A percentile compares a stretch with the other conserved stretches of the same genome.
These are phyloP conservation scores for Chionographis japonica DNA, from an alignment of 106 monocot species.

Conservation along the genomic window DNA sequence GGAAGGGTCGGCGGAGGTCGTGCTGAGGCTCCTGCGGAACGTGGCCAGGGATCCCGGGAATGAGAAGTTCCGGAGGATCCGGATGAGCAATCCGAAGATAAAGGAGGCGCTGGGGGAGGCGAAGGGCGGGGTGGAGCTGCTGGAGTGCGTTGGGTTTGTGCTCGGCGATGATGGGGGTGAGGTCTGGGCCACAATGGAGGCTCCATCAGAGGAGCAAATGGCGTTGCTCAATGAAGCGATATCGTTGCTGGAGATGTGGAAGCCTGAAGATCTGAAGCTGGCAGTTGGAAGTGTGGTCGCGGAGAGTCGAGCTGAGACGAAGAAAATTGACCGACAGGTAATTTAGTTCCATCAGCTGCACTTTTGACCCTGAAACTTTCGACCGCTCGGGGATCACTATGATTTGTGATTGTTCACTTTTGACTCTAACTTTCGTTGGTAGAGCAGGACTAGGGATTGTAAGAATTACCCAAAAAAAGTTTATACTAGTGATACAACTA, in stretches of 20 bases:
- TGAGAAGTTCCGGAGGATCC: conserved; percentile 71
- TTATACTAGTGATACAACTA: no score
- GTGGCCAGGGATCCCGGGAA: conserved; percentile 58
- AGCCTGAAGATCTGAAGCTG: conserved; percentile 5
- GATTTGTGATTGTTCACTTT: no score
- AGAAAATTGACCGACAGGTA: conserved; percentile 64
- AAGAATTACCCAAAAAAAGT: no score
- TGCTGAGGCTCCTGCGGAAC: conserved; percentile 59
- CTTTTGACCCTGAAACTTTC: no score
- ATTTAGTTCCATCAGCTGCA: background rate
- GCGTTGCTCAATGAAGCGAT: conserved; percentile 38
- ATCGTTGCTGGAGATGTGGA: conserved; percentile 47
- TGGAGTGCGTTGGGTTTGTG: conserved; percentile 73
- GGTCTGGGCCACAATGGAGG: conserved; percentile 69
- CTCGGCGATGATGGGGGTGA: conserved; percentile 70
- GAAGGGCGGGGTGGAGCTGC: conserved; percentile 62
- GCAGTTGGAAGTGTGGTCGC: background rate
- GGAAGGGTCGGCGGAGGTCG: conserved; percentile 44
- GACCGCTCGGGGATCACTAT: no score
- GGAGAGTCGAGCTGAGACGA: conserved; percentile 6
- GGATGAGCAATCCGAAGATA: conserved; percentile 90
- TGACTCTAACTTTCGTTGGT: no score
- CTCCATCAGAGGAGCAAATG: conserved; percentile 42
- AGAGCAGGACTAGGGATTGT: no score
- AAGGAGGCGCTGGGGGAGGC: conserved; percentile 68